Conservation (phyloP, 768 basidiomycete genomes). For the Trichaptum fuscoviolaceum region DNA sequence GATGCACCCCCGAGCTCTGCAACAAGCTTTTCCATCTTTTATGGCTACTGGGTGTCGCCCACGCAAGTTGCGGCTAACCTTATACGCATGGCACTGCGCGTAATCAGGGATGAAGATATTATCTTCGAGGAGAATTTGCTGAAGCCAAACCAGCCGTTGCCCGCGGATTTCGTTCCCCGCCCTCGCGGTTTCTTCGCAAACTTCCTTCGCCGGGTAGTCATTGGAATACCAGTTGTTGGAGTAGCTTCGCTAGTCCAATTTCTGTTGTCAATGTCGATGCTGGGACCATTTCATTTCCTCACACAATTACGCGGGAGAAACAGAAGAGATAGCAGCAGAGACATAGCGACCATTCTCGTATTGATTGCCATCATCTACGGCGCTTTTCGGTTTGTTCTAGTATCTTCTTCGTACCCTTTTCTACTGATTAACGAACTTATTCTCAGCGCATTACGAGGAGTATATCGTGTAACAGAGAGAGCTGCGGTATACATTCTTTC, state of each 20-base stretch:
- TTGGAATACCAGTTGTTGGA: constrained; percentile 75
- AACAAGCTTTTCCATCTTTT: constrained; percentile 32
- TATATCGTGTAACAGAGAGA: constrained; percentile 59
- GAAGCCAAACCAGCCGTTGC: constrained; percentile 15
- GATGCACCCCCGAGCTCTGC: constrained; percentile 43
- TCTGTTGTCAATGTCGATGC: constrained; percentile 56
- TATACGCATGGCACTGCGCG: constrained; percentile 55
- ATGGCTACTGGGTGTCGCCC: constrained; percentile 44
- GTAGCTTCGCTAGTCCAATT: constrained; percentile 72
- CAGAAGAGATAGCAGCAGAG: constrained; percentile 51
- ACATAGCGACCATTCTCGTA: constrained; percentile 63
- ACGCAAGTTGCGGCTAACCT: constrained; percentile 55
- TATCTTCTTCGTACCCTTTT: neutral
- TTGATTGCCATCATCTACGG: constrained; percentile 57
- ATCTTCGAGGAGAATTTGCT: constrained; percentile 29
- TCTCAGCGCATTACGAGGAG: constrained; percentile 60
- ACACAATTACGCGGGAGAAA: constrained; percentile 58
- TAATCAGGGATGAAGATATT: constrained; percentile 51
- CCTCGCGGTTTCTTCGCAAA: constrained; percentile 45
- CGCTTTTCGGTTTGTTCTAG: constrained; percentile 46
- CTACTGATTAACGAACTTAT: neutral
- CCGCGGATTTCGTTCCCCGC: constrained; percentile 19
- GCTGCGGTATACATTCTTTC: constrained; percentile 55
- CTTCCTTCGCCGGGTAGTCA: constrained; percentile 64
- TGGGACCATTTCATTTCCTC: constrained; percentile 66